Evolutionary conservation across 2,329 filamentous ascomycete genomes (phyloP).

Genomic region (Microcera coccophila): DNA sequence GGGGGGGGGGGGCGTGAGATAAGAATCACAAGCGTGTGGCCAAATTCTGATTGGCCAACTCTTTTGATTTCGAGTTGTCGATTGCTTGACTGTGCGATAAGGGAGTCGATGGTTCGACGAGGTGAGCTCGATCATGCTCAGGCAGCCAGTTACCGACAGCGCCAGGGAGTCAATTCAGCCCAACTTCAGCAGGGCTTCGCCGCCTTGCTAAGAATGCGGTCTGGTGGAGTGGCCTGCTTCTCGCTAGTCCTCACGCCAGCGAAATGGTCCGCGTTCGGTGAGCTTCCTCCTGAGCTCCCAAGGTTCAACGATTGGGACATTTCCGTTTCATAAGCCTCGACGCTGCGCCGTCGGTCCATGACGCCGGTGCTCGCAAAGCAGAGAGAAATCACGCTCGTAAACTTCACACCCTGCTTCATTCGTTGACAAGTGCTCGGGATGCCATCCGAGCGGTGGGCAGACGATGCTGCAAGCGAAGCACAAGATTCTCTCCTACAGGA

Average conservation of each 20-base stretch:
- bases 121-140: slow-evolving; percentile 13
- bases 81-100: slow-evolving; percentile 34
- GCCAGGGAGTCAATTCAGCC: background rate
- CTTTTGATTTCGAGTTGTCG: slow-evolving; percentile 40
- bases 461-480: background rate
- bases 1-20: slow-evolving; percentile 40
- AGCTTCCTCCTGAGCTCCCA: slow-evolving; percentile 1
- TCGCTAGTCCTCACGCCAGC: slow-evolving; percentile 25
- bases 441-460: background rate
- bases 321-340: slow-evolving; percentile 11
- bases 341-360: slow-evolving; percentile 10
- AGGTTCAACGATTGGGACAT: slow-evolving; percentile 11
- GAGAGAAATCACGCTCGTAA: no score
- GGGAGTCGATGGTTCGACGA: slow-evolving; percentile 12
- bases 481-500: background rate
- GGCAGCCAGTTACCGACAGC: background rate
- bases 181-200: background rate
- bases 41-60: slow-evolving; percentile 36
- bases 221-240: slow-evolving; percentile 16
- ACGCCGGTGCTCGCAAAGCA: no score
- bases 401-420: no score
- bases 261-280: slow-evolving; percentile 9
- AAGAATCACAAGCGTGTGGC: slow-evolving; percentile 30
- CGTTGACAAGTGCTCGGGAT: no score
- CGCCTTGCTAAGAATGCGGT: background rate